Evolutionary conservation across 305 asterid genomes (phyloP), one percentile per base, ranked within the genome.

Genomic region (Lippia alba): DNA sequence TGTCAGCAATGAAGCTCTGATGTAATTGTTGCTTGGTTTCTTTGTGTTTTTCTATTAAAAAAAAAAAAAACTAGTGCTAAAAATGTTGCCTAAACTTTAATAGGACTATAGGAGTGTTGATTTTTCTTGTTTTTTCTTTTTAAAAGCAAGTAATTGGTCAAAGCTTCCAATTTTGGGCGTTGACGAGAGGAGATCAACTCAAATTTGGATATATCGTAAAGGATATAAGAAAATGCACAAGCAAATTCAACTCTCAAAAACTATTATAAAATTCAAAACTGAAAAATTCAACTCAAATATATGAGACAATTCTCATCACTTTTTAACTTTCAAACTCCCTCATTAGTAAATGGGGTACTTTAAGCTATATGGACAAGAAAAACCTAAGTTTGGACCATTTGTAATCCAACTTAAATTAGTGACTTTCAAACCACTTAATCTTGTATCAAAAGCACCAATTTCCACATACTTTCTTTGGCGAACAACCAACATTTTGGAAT

Each of bases 181-280:
- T 48, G 3, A 58, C 39, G 33, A 57, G 62, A 66, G 12, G 73
- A 46, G 33, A 49, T 73, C 62, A 61, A 71, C 17, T 66, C 72
- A 56, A 46, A 58, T 18, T 49, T 58, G 0, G 50, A 24, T 20
- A 24, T 20, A 55, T 15, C 56, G 64, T 7, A 48, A 67, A 46
- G 46, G 41, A 67, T 8, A 17, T 46, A 12, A 24, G 24, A 49
- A 14, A 46, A 8, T 41, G 18, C 46, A 20, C 40, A 41, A 16
- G 41, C 39, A 15, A 30, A 57, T 57, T 69, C 12, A 45, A 46
- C 36, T 18, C 10, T 39, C 6, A 41, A 45, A 11, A 5, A 44
- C 9, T 36, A 36, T 32, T 17, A 69, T 24, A 24, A 24, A 24
- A 24, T 24, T 24, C 30, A 24, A 24, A 24, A n/a, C 61, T 50